Conservation (phyloP, 1,139 yeast species). For the Geotrichum siamense region DNA sequence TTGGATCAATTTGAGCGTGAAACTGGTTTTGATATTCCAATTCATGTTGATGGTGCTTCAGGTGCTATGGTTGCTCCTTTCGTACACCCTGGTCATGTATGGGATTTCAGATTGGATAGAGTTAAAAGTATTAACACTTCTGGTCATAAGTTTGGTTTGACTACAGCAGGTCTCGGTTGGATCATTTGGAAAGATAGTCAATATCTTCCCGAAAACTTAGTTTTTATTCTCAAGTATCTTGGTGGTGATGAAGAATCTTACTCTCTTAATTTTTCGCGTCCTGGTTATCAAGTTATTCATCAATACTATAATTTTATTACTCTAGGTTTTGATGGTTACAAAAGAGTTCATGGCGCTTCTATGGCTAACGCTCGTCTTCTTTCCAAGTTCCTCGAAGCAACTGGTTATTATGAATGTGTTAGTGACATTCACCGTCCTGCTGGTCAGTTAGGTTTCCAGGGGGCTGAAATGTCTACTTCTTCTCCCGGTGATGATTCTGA, state of each 20-base stretch:
- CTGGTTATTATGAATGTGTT: conserved; percentile 63
- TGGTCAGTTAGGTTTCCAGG: conserved; percentile 30
- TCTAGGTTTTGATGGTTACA: conserved; percentile 65
- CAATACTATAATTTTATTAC: conserved; percentile 77
- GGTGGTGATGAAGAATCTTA: conserved; percentile 89
- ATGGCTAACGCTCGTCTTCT: conserved; percentile 64
- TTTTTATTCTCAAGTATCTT: conserved; percentile 73
- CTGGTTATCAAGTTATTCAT: conserved; percentile 84
- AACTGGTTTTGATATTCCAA: conserved; percentile 62
- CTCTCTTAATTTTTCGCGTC: conserved; percentile 82
- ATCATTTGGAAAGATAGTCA: conserved; percentile 66
- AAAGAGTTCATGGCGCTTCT: conserved; percentile 53
- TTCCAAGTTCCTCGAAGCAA: conserved; percentile 55
- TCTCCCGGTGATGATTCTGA: conserved; percentile 27
- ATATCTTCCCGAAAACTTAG: conserved; percentile 60
- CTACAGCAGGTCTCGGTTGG: conserved; percentile 92
- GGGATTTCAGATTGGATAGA: conserved; percentile 77
- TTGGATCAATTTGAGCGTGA: conserved; percentile 64
- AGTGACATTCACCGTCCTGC: conserved; percentile 65
- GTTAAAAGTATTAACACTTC: conserved; percentile 86
- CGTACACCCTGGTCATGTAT: conserved; percentile 59
- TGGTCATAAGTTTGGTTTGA: conserved; percentile 88
- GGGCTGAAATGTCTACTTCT: conserved; percentile 14
- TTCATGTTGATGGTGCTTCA: conserved; percentile 91
- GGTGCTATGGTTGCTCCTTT: conserved; percentile 90